A percentile compares a stretch with the other conserved stretches of the same genome.
Conservation (phyloP, 768 basidiomycete genomes). For the Kwoniella newhampshirensis region DNA sequence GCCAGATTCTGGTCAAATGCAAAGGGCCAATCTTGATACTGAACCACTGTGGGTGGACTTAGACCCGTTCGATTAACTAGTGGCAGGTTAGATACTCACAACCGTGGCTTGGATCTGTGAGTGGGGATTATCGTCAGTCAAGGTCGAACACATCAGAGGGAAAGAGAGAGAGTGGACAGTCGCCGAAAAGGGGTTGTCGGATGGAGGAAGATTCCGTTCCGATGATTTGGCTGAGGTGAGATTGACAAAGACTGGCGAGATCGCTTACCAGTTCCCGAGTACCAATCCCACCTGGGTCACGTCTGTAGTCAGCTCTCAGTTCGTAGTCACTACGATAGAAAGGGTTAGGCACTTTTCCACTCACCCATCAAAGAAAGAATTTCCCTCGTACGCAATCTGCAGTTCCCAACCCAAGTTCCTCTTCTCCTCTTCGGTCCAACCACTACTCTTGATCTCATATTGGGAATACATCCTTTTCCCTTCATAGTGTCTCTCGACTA, state of each 20-base stretch:
- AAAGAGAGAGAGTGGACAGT: background rate
- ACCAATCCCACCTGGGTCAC: slow-evolving; percentile 41
- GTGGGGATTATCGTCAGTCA: no score
- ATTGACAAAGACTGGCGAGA: no score
- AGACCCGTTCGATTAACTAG: background rate
- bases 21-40: slow-evolving; percentile 31
- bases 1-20: slow-evolving; percentile 45
- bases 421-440: slow-evolving; percentile 1
- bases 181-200: no score
- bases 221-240: no score
- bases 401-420: slow-evolving; percentile 17
- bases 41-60: slow-evolving; percentile 12
- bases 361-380: slow-evolving; percentile 45
- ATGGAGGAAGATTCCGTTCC: no score
- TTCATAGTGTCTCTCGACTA: background rate
- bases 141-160: background rate
- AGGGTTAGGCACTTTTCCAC: background rate
- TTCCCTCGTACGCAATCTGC: slow-evolving; percentile 38
- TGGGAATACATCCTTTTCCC: slow-evolving; percentile 13
- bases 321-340: no score
- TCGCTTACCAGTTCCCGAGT: slow-evolving; percentile 34
- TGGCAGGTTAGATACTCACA: background rate
- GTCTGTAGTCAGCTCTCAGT: no score
- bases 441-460: slow-evolving; percentile 1
- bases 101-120: background rate